Conservation (phyloP, 805 yeast genomes). For the Torulaspora gathmanii region DNA sequence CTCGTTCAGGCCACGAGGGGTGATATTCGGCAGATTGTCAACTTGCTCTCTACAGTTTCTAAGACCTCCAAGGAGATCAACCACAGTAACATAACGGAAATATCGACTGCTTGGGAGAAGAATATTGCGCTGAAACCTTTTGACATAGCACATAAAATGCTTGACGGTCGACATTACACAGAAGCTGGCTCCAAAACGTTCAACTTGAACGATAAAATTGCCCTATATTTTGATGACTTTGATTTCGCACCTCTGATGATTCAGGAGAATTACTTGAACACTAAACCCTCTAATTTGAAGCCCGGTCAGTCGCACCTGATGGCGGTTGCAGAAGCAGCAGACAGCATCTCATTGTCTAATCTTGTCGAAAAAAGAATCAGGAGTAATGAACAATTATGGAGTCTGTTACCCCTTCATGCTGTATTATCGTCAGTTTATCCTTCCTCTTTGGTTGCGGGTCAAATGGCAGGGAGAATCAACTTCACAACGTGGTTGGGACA, state of each 20-base stretch:
- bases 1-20: constrained; percentile 79
- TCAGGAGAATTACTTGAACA: constrained; percentile 81
- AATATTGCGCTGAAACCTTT: constrained; percentile 88
- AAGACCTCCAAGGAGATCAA: constrained; percentile 58
- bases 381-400: constrained; percentile 91
- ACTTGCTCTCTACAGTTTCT: constrained; percentile 78
- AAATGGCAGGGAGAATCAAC: constrained; percentile 59
- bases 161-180: constrained; percentile 57
- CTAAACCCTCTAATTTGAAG: constrained; percentile 50
- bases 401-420: constrained; percentile 86
- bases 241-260: constrained; percentile 94
- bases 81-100: constrained; percentile 55
- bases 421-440: constrained; percentile 82
- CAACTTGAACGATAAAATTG: constrained; percentile 74
- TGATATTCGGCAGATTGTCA: constrained; percentile 92
- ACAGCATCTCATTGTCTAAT: constrained; percentile 81
- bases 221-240: constrained; percentile 87
- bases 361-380: constrained; percentile 75
- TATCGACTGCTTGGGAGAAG: constrained; percentile 76
- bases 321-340: constrained; percentile 73
- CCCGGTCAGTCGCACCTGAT: constrained; percentile 51
- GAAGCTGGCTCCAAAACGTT: constrained; percentile 42
- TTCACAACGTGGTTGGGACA: constrained; percentile 89
- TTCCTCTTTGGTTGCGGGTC: constrained; percentile 67
- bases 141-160: constrained; percentile 70